These are phyloP conservation scores for Lippia alba DNA, from an alignment of 305 asterid genomes.

Conservation along the genomic window DNA sequence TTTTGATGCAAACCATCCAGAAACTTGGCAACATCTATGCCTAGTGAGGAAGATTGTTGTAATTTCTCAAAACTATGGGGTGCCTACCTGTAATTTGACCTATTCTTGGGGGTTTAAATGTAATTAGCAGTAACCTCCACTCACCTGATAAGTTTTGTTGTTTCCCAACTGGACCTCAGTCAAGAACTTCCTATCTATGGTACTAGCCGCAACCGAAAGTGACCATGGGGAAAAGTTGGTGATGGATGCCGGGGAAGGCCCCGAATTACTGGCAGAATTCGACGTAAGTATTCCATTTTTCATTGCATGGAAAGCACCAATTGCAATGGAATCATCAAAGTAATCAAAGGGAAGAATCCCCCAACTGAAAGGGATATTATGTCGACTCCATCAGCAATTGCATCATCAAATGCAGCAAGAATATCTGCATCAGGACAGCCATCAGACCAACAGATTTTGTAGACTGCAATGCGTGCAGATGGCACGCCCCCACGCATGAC, in stretches of 20 bases:
- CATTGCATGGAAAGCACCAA: constrained; percentile 79
- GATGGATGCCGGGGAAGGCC: constrained; percentile 46
- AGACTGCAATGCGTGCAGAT: constrained; percentile 66
- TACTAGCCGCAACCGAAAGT: constrained; percentile 68
- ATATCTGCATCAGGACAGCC: constrained; percentile 66
- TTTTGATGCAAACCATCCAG: too few species aligned
- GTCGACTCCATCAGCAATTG: constrained; percentile 82
- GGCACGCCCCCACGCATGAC: constrained; percentile 81
- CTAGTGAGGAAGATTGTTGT: too few species aligned
- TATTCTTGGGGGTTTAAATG: too few species aligned
- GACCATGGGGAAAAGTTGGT: constrained; percentile 69
- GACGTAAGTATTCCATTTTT: constrained; percentile 68
- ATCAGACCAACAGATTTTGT: constrained; percentile 71
- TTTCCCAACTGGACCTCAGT: constrained; percentile 53
- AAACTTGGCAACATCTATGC: too few species aligned
- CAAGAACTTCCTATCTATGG: constrained; percentile 60
- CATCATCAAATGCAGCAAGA: constrained; percentile 84
- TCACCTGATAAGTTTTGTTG: constrained; percentile 46
- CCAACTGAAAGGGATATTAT: constrained; percentile 71
- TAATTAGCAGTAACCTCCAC: neutral
- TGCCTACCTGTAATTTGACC: too few species aligned
- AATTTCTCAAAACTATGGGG: too few species aligned
- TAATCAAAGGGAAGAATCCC: constrained; percentile 50
- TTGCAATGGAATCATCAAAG: constrained; percentile 69
- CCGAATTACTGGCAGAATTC: constrained; percentile 69